Evolutionary conservation across 768 basidiomycete species (phyloP).

Genomic region (Tylopilus intermedius): DNA sequence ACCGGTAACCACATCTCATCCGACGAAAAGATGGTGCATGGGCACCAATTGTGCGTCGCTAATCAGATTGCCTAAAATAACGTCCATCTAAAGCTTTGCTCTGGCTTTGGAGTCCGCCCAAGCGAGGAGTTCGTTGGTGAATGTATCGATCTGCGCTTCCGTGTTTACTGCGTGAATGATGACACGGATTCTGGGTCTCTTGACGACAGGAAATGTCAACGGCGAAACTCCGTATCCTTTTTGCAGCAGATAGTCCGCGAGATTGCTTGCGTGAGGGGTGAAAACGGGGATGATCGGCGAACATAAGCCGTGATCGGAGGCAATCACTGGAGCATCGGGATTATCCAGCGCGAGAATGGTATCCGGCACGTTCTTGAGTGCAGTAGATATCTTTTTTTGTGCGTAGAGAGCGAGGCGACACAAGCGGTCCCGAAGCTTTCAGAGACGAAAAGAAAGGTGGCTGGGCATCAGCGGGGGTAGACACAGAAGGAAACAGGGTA

Average conservation of each 20-base stretch:
- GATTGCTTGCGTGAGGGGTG: neutral
- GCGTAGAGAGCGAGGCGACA: constrained; percentile 8
- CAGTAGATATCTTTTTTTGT: neutral
- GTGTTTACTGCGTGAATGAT: constrained; percentile 16
- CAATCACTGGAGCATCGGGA: neutral
- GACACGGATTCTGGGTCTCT: constrained; percentile 11
- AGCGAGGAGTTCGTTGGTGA: neutral
- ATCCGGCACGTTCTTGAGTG: constrained; percentile 6
- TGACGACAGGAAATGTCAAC: constrained; percentile 11
- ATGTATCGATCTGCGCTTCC: neutral
- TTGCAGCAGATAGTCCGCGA: constrained; percentile 6
- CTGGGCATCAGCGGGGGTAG: neutral
- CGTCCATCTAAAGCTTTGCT: neutral
- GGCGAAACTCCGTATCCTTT: constrained; percentile 10
- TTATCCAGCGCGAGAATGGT: neutral
- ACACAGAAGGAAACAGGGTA: neutral
- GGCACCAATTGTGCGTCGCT: too few species aligned
- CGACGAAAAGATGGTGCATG: too few species aligned
- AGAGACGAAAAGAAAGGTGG: too few species aligned
- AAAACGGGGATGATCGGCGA: constrained; percentile 19
- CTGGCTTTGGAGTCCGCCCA: neutral
- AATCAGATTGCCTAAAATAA: too few species aligned
- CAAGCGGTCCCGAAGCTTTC: constrained; percentile 14
- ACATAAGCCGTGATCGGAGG: neutral
- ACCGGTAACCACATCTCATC: too few species aligned